These are phyloP conservation scores for Lactifluus piperatus DNA, from an alignment of 768 basidiomycete species.

Conservation along the genomic window DNA sequence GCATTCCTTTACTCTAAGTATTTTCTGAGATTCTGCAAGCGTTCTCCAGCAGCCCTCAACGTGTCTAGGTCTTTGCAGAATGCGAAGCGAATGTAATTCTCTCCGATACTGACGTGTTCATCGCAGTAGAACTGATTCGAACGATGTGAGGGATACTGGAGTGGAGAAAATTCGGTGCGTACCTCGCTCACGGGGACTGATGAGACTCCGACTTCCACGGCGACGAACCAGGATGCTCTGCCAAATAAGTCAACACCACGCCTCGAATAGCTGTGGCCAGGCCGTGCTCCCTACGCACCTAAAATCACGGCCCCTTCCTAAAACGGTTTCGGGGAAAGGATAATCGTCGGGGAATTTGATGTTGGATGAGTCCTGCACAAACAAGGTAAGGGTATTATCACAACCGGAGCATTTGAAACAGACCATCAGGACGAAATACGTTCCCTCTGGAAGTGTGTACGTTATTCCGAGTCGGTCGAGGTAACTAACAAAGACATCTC, in stretches of 20 bases:
- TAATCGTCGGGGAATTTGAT: slow-evolving; percentile 80
- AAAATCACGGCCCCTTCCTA: slow-evolving; percentile 84
- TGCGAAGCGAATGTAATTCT: slow-evolving; percentile 80
- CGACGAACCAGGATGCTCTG: slow-evolving; percentile 95
- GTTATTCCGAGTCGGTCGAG: slow-evolving; percentile 78
- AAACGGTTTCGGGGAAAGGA: slow-evolving; percentile 65
- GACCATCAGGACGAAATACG: slow-evolving; percentile 85
- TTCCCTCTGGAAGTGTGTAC: slow-evolving; percentile 84
- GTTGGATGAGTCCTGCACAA: slow-evolving; percentile 57
- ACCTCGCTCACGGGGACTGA: slow-evolving; percentile 95
- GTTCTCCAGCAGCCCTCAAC: slow-evolving; percentile 68
- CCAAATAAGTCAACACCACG: slow-evolving; percentile 9
- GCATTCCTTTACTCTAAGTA: slow-evolving; percentile 35
- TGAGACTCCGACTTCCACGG: slow-evolving; percentile 82
- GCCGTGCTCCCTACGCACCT: slow-evolving; percentile 35
- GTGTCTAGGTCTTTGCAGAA: slow-evolving; percentile 95
- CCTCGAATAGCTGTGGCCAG: slow-evolving; percentile 12
- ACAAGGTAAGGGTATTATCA: not conserved
- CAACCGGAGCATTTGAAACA: slow-evolving; percentile 21
- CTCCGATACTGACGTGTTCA: slow-evolving; percentile 79
- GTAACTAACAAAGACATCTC: slow-evolving; percentile 61
- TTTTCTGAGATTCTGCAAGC: slow-evolving; percentile 66
- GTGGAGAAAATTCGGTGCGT: slow-evolving; percentile 22
- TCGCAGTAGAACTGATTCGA: slow-evolving; percentile 76
- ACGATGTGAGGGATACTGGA: not conserved